Evolutionary conservation across 2,329 filamentous ascomycete genomes (phyloP), one percentile per base, ranked within the genome.

Genomic region (Endothia cerciana): DNA sequence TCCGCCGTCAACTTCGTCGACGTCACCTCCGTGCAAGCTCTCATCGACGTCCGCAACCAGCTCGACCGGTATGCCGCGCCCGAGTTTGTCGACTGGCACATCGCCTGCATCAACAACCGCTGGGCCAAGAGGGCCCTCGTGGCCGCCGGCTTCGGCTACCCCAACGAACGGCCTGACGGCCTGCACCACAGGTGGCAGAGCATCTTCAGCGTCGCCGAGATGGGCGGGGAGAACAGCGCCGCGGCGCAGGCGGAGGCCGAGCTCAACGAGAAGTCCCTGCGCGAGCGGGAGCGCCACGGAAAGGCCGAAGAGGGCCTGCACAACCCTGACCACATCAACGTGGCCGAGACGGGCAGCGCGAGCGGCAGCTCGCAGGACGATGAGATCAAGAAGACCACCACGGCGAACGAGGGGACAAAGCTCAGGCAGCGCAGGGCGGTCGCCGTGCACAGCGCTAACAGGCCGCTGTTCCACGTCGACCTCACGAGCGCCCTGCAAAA

Each of bases 1-100:
- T 93, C 90, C 72, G 91, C 92, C 0, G 94, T 98, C 70, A 97
- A 97, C 79, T 93, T 97, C 71, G 90, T 97, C 66, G 95, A 98
- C 73, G 88, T 97, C 66, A 97, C 95, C 0, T 96, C 93, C 0
- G 87, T 97, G 2, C 95, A 98, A 78, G 90, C 93, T 72, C 83
- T 98, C 47, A 96, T 98, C 73, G 95, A 98, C 73, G 91, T 97
- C 0, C 92, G 94, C 73, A 97, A 97, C 77, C 94, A 97, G 75
- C 88, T 98, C 33, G 94, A 97, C 76, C 85, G 88, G 25, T 97
- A 97, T 74, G 87, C 93, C 0, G 78, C 90, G 0, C 94, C 94
- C 0, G 88, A 93, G 25, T 83, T 85, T 2, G 94, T 98, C 4
- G 93, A 97, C 76, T 98, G 94, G 94, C 95, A 98, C 78, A 90